Evolutionary conservation across 2,329 filamentous ascomycete species (phyloP).

Genomic region (Pseudogymnoascus pannorum): DNA sequence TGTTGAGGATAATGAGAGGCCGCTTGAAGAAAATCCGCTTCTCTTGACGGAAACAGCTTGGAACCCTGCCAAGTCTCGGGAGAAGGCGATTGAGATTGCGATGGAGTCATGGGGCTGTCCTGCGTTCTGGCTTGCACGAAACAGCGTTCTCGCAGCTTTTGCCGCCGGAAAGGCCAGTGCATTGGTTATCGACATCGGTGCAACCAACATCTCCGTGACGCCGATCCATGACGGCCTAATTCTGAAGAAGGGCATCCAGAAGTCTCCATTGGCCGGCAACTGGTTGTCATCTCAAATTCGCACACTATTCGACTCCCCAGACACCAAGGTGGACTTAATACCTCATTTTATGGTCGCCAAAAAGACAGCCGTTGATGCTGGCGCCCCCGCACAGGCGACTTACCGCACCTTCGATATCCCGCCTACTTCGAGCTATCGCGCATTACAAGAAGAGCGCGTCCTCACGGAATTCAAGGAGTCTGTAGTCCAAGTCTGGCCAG

Average conservation of each 20-base stretch:
- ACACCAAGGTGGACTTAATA: conserved; percentile 65
- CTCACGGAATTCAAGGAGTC: conserved; percentile 97
- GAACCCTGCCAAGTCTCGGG: conserved; percentile 80
- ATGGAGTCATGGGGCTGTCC: conserved; percentile 97
- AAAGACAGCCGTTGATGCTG: conserved; percentile 83
- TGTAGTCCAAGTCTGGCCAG: conserved; percentile 88
- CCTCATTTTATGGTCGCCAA: conserved; percentile 84
- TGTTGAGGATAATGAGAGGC: conserved; percentile 59
- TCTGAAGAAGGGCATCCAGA: conserved; percentile 80
- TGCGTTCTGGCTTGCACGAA: conserved; percentile 87
- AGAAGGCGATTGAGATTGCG: conserved; percentile 90
- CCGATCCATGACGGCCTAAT: conserved; percentile 93
- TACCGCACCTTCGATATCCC: conserved; percentile 61
- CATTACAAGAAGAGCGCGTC: conserved; percentile 84
- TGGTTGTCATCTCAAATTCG: conserved; percentile 88
- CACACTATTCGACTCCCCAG: conserved; percentile 62
- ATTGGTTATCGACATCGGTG: conserved; percentile 85
- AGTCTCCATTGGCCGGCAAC: conserved; percentile 77
- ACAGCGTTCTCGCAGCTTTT: conserved; percentile 83
- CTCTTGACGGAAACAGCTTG: conserved; percentile 91
- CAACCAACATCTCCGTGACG: conserved; percentile 79
- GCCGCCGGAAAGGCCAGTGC: conserved; percentile 89
- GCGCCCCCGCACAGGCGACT: conserved; percentile 67
- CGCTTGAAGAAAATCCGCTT: conserved; percentile 80
- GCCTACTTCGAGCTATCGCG: conserved; percentile 64